Evolutionary conservation across 176 grass and related monocot species (phyloP).

Genomic region (Carex cristatella): DNA sequence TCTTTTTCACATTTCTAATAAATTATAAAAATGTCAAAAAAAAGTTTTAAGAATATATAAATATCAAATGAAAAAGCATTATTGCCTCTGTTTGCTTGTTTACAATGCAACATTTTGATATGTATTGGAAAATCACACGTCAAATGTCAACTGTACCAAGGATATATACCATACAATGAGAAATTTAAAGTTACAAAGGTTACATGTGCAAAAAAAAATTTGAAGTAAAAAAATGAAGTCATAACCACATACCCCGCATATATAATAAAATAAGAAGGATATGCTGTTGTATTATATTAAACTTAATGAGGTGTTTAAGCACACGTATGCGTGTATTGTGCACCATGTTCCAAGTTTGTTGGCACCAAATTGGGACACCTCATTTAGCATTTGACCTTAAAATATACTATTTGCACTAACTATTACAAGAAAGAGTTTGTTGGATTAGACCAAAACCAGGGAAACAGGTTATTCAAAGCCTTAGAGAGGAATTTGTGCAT

Average conservation of each 20-base stretch:
- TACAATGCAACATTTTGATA: neutral
- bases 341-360: slow-evolving; percentile 27
- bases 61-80: neutral
- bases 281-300: neutral
- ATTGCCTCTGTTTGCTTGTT: neutral
- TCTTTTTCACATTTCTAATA: neutral
- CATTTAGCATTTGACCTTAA: slow-evolving; percentile 21
- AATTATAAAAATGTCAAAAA: neutral
- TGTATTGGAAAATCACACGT: neutral
- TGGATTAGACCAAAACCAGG: slow-evolving; percentile 2
- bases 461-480: slow-evolving; percentile 2
- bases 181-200: neutral
- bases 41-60: neutral
- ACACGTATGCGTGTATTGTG: slow-evolving; percentile 5
- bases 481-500: slow-evolving; percentile 10
- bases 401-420: neutral
- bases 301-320: neutral
- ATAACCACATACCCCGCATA: neutral
- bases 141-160: neutral
- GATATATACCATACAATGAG: neutral
- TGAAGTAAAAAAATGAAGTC: neutral
- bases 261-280: neutral
- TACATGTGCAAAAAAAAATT: neutral
- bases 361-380: slow-evolving; percentile 26
- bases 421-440: slow-evolving; percentile 18